phyloP scores from a whole-genome alignment of 768 basidiomycete species.

The Coprinellus aureogranulatus region DNA sequence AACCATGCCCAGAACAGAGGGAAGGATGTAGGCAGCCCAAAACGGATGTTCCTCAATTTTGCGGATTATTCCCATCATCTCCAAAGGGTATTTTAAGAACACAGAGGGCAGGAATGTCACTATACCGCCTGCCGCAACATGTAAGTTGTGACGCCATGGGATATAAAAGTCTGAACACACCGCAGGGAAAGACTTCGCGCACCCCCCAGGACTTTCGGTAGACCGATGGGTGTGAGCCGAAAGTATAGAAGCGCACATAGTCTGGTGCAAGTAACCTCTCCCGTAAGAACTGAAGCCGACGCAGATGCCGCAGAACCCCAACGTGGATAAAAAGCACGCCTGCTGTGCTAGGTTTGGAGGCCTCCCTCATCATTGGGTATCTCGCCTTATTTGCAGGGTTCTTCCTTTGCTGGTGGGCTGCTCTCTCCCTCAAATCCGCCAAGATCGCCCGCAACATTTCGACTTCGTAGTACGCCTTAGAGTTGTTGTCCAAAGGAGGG shows the following conservation, averaged over 20 bases:
- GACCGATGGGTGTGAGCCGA: conserved; percentile 60
- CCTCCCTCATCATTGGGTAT: conserved; percentile 12
- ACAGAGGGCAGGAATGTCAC: conserved; percentile 68
- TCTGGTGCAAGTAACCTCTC: conserved; percentile 42
- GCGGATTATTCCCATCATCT: conserved; percentile 45
- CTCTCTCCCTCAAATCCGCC: conserved; percentile 2
- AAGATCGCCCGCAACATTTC: conserved; percentile 16
- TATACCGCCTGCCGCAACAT: conserved; percentile 56
- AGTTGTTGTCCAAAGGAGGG: conserved; percentile 40
- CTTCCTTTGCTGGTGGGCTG: conserved; percentile 5
- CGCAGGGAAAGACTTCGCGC: conserved; percentile 64
- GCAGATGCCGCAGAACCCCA: conserved; percentile 48
- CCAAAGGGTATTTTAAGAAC: conserved; percentile 51
- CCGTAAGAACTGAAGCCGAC: conserved; percentile 47
- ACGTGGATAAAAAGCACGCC: conserved; percentile 67
- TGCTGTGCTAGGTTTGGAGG: conserved; percentile 36
- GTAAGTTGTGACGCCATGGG: background rate
- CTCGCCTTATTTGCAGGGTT: background rate
- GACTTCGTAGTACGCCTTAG: conserved; percentile 38
- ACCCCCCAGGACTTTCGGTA: conserved; percentile 57
- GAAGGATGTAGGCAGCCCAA: conserved; percentile 68
- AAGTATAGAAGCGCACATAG: conserved; percentile 57
- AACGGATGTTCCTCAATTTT: conserved; percentile 58
- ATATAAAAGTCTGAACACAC: conserved; percentile 34
- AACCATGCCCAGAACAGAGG: conserved; percentile 59